phyloP scores from a whole-genome alignment of 805 yeast genomes.

The Saturnispora diversa region DNA sequence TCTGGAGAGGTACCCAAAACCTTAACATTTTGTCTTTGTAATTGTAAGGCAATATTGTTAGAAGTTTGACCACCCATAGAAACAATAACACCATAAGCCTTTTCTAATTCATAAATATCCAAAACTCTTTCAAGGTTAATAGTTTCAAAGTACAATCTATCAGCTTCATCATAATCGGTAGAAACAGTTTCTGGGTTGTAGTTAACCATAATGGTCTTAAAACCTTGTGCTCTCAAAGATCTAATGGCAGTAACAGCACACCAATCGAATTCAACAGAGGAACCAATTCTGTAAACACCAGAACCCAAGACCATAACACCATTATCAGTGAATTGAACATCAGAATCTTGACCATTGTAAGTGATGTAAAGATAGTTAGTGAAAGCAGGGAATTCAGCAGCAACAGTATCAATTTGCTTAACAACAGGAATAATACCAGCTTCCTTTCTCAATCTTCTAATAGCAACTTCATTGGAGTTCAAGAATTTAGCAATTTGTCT shows the following conservation, averaged over 20 bases:
- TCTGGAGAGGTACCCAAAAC: slow-evolving; percentile 96
- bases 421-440: slow-evolving; percentile 85
- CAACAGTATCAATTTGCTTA: slow-evolving; percentile 96
- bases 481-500: slow-evolving; percentile 88
- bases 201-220: slow-evolving; percentile 91
- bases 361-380: slow-evolving; percentile 94
- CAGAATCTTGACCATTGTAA: slow-evolving; percentile 84
- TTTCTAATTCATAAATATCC: slow-evolving; percentile 90
- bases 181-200: slow-evolving; percentile 98
- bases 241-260: slow-evolving; percentile 97
- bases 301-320: slow-evolving; percentile 95
- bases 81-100: slow-evolving; percentile 83
- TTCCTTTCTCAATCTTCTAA: slow-evolving; percentile 82
- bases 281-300: slow-evolving; percentile 98
- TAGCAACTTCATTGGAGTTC: slow-evolving; percentile 85
- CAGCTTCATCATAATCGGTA: slow-evolving; percentile 97
- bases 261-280: slow-evolving; percentile 98
- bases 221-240: slow-evolving; percentile 79
- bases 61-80: slow-evolving; percentile 99
- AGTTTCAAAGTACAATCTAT: slow-evolving; percentile 91
- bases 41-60: slow-evolving; percentile 86
- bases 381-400: slow-evolving; percentile 96
- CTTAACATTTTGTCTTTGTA: slow-evolving; percentile 91
- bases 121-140: slow-evolving; percentile 88
- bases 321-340: slow-evolving; percentile 77